Percentiles rank a stretch among this genome's conserved stretches.
phyloP scores from a whole-genome alignment of 495 filamentous ascomycete species.

The Aspergillus avenaceus region DNA sequence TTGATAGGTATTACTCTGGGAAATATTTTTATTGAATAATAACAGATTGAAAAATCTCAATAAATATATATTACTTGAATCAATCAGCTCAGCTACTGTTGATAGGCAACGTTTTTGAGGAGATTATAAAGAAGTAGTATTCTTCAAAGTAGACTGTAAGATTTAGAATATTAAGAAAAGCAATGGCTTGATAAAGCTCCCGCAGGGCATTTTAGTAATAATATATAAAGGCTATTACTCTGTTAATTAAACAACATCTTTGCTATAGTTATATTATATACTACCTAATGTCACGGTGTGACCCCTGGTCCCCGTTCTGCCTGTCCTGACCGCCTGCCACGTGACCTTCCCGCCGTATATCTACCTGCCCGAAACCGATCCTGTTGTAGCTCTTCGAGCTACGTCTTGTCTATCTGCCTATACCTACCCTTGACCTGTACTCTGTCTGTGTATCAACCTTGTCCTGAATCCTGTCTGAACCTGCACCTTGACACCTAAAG shows the following conservation, averaged over 20 bases:
- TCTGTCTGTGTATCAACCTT: no score
- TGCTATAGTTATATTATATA: neutral
- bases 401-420: no score
- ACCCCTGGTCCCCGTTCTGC: no score
- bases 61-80: neutral
- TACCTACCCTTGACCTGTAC: no score
- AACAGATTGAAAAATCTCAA: neutral
- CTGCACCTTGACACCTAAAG: no score
- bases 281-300: no score
- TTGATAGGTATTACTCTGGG: neutral
- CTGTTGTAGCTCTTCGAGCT: no score
- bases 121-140: neutral
- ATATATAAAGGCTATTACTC: slow-evolving; percentile 1
- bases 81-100: neutral
- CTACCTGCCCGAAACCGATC: no score
- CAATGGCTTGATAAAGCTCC: slow-evolving; percentile 1
- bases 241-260: neutral
- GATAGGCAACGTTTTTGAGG: neutral
- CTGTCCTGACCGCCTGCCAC: no score
- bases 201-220: neutral
- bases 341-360: no score
- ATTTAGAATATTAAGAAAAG: neutral
- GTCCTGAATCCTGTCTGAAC: no score
- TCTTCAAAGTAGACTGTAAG: neutral
- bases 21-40: neutral